phyloP scores from a whole-genome alignment of 768 basidiomycete species.

The Punctularia strigosozonata region DNA sequence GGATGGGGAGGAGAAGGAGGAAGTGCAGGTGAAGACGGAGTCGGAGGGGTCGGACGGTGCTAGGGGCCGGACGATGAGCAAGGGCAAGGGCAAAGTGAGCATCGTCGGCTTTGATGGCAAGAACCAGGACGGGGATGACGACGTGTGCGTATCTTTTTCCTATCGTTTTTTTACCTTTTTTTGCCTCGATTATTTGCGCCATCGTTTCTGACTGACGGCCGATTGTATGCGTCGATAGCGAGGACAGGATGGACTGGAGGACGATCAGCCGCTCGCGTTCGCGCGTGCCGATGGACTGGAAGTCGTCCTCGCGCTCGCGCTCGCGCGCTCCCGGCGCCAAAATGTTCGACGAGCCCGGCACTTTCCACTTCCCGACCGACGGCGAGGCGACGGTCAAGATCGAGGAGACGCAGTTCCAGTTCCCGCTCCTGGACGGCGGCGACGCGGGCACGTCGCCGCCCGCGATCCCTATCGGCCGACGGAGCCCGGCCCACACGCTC shows the following conservation, averaged over 20 bases:
- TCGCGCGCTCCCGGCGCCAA: slow-evolving; percentile 56
- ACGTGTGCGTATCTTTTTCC: slow-evolving; percentile 46
- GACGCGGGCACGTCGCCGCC: too few species aligned
- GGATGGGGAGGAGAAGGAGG: slow-evolving; percentile 7
- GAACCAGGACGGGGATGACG: slow-evolving; percentile 63
- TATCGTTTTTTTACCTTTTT: too few species aligned
- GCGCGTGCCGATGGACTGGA: slow-evolving; percentile 87
- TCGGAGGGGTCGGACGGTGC: slow-evolving; percentile 25
- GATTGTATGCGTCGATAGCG: slow-evolving; percentile 22
- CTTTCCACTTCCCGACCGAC: too few species aligned
- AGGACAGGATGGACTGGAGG: slow-evolving; percentile 84
- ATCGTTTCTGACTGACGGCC: slow-evolving; percentile 15
- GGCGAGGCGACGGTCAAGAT: too few species aligned
- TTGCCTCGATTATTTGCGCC: slow-evolving; percentile 3
- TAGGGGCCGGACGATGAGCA: slow-evolving; percentile 67
- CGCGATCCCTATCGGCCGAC: too few species aligned
- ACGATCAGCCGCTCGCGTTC: slow-evolving; percentile 86
- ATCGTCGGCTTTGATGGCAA: slow-evolving; percentile 75
- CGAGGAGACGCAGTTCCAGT: too few species aligned
- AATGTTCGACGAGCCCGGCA: slow-evolving; percentile 13
- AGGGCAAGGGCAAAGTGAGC: slow-evolving; percentile 67
- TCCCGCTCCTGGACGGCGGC: too few species aligned
- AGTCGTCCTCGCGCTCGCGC: slow-evolving; percentile 64
- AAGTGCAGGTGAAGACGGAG: slow-evolving; percentile 9
- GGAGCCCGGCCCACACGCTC: slow-evolving; percentile 14